Percentiles rank a stretch among this genome's conserved stretches.
Conservation (phyloP, 1,139 yeast genomes). For the Candida glucosophila region DNA sequence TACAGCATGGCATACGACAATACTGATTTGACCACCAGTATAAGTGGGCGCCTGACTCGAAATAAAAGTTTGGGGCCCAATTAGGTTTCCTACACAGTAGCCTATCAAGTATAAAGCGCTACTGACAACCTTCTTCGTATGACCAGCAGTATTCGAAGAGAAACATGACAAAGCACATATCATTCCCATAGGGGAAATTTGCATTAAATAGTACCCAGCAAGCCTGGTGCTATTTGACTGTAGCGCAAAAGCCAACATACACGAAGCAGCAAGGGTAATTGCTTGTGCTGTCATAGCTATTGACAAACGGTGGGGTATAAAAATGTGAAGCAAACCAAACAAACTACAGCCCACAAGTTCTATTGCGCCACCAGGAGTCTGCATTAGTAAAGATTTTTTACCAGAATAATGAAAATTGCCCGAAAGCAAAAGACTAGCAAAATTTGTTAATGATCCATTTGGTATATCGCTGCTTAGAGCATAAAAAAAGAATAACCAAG, state of each 20-base stretch:
- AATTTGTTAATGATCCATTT: conserved; percentile 24
- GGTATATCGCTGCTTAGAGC: conserved; percentile 18
- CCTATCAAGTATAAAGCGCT: conserved; percentile 55
- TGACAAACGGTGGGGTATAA: conserved; percentile 23
- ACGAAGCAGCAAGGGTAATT: conserved; percentile 29
- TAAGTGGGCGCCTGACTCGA: conserved; percentile 45
- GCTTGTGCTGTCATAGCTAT: conserved; percentile 33
- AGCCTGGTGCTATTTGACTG: conserved; percentile 23
- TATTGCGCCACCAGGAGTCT: conserved; percentile 29
- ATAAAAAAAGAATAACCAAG: conserved; percentile 27
- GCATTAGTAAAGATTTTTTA: conserved; percentile 20
- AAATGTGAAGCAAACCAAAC: conserved; percentile 19
- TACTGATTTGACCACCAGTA: conserved; percentile 34
- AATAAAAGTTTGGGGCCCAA: conserved; percentile 65
- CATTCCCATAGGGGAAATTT: conserved; percentile 29
- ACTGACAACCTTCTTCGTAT: conserved; percentile 55
- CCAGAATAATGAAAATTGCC: conserved; percentile 33
- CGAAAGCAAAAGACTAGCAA: conserved; percentile 33
- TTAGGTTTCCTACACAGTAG: conserved; percentile 59
- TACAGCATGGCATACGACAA: conserved; percentile 18
- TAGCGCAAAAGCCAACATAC: conserved; percentile 41
- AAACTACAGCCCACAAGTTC: conserved; percentile 35
- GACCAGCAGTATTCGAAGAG: conserved; percentile 60
- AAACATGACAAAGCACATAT: conserved; percentile 41
- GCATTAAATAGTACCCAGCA: conserved; percentile 14